Percentiles rank a stretch among this genome's conserved stretches.
These are phyloP conservation scores for Xylariaceae sp. DNA, from an alignment of 2,329 filamentous ascomycete species.

Conservation along the genomic window DNA sequence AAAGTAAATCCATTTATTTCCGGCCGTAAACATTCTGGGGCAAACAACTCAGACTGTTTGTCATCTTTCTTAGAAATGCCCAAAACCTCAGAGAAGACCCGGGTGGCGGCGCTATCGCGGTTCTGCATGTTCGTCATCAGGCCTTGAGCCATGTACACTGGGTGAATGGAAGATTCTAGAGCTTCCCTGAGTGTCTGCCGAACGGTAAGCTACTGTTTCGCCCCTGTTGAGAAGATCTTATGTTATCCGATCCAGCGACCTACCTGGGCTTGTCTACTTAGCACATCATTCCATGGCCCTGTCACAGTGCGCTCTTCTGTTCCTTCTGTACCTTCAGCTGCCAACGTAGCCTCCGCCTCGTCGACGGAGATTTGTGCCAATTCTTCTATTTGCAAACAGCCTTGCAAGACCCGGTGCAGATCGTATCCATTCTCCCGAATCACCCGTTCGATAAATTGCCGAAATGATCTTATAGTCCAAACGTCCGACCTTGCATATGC, in stretches of 20 bases:
- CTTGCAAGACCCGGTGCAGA: neutral
- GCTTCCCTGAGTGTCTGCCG: conserved; percentile 4
- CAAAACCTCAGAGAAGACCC: neutral
- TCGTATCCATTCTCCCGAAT: neutral
- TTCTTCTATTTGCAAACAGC: conserved; percentile 5
- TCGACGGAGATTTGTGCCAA: conserved; percentile 2
- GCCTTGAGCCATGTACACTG: conserved; percentile 15
- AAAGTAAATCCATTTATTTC: no score
- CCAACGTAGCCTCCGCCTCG: neutral
- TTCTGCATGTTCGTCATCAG: conserved; percentile 15
- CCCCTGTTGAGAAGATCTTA: no score
- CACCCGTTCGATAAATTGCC: conserved; percentile 2
- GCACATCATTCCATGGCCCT: no score
- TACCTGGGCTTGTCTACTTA: neutral
- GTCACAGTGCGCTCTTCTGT: no score
- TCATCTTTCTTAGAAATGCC: neutral
- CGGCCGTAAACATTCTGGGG: neutral
- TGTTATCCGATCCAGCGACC: neutral
- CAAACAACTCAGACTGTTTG: neutral
- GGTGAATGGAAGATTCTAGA: conserved; percentile 9
- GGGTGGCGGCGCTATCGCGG: conserved; percentile 8
- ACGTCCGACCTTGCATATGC: conserved; percentile 9
- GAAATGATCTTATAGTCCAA: conserved; percentile 1
- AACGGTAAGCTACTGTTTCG: conserved; percentile 1
- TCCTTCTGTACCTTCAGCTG: neutral